Conservation (phyloP, 495 filamentous ascomycete genomes). For the Penicillium cinerascens region DNA sequence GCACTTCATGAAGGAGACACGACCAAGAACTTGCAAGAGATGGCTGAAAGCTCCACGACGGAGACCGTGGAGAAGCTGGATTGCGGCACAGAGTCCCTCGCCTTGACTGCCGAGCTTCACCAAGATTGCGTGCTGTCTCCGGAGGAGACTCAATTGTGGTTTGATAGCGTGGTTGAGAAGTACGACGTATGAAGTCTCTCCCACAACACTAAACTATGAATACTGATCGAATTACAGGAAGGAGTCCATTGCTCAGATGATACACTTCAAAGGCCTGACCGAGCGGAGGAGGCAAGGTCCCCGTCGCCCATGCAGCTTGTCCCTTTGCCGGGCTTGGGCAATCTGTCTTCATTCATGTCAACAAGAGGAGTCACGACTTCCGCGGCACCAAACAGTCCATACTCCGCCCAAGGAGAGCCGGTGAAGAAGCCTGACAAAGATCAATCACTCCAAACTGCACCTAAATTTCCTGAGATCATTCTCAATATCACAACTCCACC, state of each 20-base stretch:
- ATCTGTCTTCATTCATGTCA: conserved; percentile 30
- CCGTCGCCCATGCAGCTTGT: background rate
- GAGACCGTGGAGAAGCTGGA: no score
- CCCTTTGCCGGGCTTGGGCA: conserved; percentile 9
- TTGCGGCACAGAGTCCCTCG: no score
- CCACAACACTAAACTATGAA: background rate
- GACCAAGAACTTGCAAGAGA: no score
- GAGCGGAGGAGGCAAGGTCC: background rate
- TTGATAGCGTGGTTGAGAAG: background rate
- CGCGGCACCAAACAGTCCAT: background rate
- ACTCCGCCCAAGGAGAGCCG: background rate
- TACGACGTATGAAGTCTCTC: background rate
- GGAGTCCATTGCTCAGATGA: background rate
- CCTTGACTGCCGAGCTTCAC: background rate
- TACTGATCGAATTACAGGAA: background rate
- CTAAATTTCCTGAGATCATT: background rate
- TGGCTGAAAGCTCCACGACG: no score
- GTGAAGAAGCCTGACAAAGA: background rate
- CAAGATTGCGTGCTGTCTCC: background rate
- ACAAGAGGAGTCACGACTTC: conserved; percentile 13
- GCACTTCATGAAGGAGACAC: no score
- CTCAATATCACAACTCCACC: background rate
- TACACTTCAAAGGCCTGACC: background rate
- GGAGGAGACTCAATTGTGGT: background rate
- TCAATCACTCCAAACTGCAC: background rate